Evolutionary conservation across 495 filamentous ascomycete species (phyloP).

Genomic region (Penicillium mononematosum): DNA sequence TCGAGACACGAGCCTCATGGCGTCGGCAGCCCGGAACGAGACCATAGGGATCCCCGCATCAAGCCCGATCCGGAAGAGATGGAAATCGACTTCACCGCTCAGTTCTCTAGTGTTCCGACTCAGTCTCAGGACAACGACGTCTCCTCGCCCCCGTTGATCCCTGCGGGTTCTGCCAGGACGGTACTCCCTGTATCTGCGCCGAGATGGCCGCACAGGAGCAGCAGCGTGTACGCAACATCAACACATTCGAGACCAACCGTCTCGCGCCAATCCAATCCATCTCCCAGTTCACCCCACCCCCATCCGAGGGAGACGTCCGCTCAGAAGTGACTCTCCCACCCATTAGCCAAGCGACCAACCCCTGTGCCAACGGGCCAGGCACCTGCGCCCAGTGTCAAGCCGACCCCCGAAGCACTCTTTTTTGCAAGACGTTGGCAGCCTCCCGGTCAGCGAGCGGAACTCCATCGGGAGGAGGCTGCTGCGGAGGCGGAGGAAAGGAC

Average conservation of each 20-base stretch:
- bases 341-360: conserved; percentile 45
- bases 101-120: conserved; percentile 52
- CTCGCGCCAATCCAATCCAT: conserved; percentile 50
- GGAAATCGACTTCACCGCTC: conserved; percentile 72
- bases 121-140: conserved; percentile 31
- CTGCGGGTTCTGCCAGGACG: conserved; percentile 87
- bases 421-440: conserved; percentile 81
- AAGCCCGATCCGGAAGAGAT: conserved; percentile 59
- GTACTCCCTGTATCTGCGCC: conserved; percentile 80
- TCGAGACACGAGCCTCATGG: conserved; percentile 36
- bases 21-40: conserved; percentile 33
- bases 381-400: conserved; percentile 76
- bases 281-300: conserved; percentile 66
- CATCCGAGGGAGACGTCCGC: conserved; percentile 63
- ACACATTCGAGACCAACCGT: conserved; percentile 43
- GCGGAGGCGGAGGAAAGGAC: conserved; percentile 48
- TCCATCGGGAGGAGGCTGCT: conserved; percentile 49
- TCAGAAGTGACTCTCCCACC: conserved; percentile 44
- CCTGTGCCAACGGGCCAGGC: conserved; percentile 71
- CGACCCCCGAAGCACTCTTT: conserved; percentile 77
- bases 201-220: conserved; percentile 60
- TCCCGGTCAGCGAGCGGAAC: conserved; percentile 50
- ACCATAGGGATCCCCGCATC: conserved; percentile 39
- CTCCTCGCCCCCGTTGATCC: conserved; percentile 56
- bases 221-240: conserved; percentile 32